Percentiles rank a stretch among this genome's conserved stretches.
Evolutionary conservation across 345 rosid species (phyloP).

Genomic region (Diplotaxis tenuifolia): DNA sequence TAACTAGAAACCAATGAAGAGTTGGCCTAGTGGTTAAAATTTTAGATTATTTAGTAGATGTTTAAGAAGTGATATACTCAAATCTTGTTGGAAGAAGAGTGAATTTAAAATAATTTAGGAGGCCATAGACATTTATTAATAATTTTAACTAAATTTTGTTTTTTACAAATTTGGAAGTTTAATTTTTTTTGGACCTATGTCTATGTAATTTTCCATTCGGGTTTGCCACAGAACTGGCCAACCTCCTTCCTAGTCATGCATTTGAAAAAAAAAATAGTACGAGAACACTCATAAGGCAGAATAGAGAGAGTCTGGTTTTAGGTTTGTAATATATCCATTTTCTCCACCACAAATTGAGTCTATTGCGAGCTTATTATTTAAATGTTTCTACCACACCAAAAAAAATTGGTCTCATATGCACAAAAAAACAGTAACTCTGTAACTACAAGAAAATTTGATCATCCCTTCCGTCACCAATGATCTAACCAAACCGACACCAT

Average conservation of each 20-base stretch:
- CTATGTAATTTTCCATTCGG: too few species aligned
- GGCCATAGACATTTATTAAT: too few species aligned
- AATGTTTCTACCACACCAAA: not conserved
- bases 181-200: too few species aligned
- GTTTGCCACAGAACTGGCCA: too few species aligned
- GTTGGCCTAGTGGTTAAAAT: not conserved
- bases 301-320: not conserved
- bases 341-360: not conserved
- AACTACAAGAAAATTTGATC: not conserved
- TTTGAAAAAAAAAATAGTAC: not conserved
- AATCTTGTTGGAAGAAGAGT: not conserved
- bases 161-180: too few species aligned
- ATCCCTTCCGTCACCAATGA: not conserved
- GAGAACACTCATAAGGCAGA: not conserved
- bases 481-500: conserved; percentile 1
- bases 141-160: too few species aligned
- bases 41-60: not conserved
- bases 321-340: not conserved
- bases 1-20: not conserved
- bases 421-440: not conserved
- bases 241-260: too few species aligned
- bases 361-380: not conserved
- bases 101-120: not conserved
- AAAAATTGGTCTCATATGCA: not conserved
- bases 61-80: not conserved